These are phyloP conservation scores for Wakefieldia striispora DNA, from an alignment of 768 basidiomycete genomes.

Conservation along the genomic window DNA sequence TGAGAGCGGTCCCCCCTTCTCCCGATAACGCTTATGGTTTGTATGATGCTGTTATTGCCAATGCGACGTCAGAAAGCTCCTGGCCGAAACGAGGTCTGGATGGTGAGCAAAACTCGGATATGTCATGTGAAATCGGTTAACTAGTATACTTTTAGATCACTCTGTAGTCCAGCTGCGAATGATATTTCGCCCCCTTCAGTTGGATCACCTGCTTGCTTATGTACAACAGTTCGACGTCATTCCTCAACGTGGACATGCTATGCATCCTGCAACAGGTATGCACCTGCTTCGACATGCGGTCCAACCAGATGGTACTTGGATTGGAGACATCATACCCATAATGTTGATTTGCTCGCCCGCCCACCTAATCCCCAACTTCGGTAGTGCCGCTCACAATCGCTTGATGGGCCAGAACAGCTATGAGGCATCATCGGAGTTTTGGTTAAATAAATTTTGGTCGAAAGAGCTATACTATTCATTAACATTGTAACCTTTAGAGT, in stretches of 20 bases:
- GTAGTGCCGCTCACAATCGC: slow-evolving; percentile 18
- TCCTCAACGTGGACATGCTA: slow-evolving; percentile 6
- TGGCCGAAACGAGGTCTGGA: slow-evolving; percentile 11
- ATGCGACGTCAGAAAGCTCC: no score
- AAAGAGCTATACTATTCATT: slow-evolving; percentile 26
- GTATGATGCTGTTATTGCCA: no score
- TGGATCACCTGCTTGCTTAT: no score
- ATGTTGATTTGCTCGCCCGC: slow-evolving; percentile 18
- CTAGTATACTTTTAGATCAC: no score
- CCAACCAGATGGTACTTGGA: slow-evolving; percentile 3
- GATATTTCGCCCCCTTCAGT: no score
- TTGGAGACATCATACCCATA: slow-evolving; percentile 29
- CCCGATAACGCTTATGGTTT: no score
- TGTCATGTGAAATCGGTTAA: no score
- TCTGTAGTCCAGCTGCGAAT: no score
- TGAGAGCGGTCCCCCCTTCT: no score
- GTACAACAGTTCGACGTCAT: slow-evolving; percentile 22
- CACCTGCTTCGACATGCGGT: slow-evolving; percentile 17
- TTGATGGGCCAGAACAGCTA: slow-evolving; percentile 23
- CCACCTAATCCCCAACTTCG: slow-evolving; percentile 28
- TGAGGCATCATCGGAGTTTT: slow-evolving; percentile 21
- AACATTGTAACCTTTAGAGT: no score
- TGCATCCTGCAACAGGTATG: no score
- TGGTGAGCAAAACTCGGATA: no score
- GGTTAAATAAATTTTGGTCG: slow-evolving; percentile 32